A percentile compares a stretch with the other conserved stretches of the same genome.
Evolutionary conservation across 1,284 basidiomycete species (phyloP).

Genomic region (Sanghuangporus sanghuang): DNA sequence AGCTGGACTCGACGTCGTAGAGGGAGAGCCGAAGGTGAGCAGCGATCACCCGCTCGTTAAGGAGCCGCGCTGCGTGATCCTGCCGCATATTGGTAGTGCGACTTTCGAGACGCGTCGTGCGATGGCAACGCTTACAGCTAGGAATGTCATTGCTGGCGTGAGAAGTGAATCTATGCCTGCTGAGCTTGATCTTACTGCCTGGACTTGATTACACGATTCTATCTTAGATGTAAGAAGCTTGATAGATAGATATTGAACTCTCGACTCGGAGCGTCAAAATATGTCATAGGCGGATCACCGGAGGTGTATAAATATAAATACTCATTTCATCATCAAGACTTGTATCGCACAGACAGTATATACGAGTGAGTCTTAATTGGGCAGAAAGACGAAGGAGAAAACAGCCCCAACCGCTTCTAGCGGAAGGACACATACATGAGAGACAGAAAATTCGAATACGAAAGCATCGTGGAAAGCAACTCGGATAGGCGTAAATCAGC

Average conservation of each 20-base stretch:
- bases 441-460: too few relatives aligned
- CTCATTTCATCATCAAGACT: too few relatives aligned
- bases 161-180: conserved; percentile 50
- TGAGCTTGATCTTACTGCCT: conserved; percentile 34
- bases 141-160: conserved; percentile 56
- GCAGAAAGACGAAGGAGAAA: too few relatives aligned
- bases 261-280: background rate
- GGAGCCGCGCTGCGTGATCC: conserved; percentile 70
- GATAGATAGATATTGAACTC: background rate
- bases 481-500: too few relatives aligned
- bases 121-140: conserved; percentile 74
- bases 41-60: conserved; percentile 76
- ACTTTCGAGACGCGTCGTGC: conserved; percentile 79
- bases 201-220: background rate
- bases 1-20: conserved; percentile 91
- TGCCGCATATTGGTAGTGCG: conserved; percentile 91
- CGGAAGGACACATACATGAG: too few relatives aligned
- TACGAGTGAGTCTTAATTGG: too few relatives aligned
- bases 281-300: background rate
- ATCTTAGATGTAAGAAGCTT: background rate
- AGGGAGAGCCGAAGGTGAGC: conserved; percentile 81
- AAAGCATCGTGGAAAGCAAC: too few relatives aligned
- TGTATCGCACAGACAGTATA: too few relatives aligned
- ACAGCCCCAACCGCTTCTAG: too few relatives aligned
- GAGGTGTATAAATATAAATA: too few relatives aligned